Evolutionary conservation across 2,329 filamentous ascomycete species (phyloP), one percentile per base, ranked within the genome.

Genomic region (Pseudogymnoascus sp.): DNA sequence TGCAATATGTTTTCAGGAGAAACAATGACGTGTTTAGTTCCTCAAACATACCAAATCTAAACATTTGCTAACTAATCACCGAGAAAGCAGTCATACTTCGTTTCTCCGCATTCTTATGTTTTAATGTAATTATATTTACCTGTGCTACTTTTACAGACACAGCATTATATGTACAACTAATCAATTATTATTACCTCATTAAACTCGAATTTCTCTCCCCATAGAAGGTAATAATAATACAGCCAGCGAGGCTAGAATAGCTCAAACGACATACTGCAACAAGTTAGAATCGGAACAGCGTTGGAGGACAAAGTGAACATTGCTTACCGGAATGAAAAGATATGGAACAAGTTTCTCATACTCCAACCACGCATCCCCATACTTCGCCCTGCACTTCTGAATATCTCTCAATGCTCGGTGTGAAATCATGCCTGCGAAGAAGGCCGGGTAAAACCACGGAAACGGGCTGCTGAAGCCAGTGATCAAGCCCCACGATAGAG

Each of bases 401-500:
- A 92, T 90, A 72, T 95, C 91, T 65, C 91, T 82, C 67, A 79
- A 78, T 4, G 90, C 88, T 64, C 91, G 87, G 75, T 95, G 91
- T 8, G 85, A 79, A 71, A 94, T 93, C 90, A 93, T 93, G 68
- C 77, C 76, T 16, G 80, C 79, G 74, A 95, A 95, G 79, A 95
- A 95, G 37, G 89, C 75, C 0, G 90, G 88, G 73, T 95, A 93
- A 76, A 95, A 94, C 90, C 91, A 95, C 0, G 91, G 91, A 77
- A 93, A 92, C 0, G 90, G 90, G 72, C 87, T 91, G 47, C 79
- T 79, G 76, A 93, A 92, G 10, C 90, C 90, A 2, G 88, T 91
- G 68, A 93, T 87, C n/a, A 92, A 75, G 23, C 86, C 90, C 90
- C 90, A 94, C 66, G 80, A 83, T 62, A 90, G 73, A 5, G 90